Percentiles rank a stretch among this genome's conserved stretches.
phyloP scores from a whole-genome alignment of 148 eudicot genomes.

The Drosera capensis region DNA sequence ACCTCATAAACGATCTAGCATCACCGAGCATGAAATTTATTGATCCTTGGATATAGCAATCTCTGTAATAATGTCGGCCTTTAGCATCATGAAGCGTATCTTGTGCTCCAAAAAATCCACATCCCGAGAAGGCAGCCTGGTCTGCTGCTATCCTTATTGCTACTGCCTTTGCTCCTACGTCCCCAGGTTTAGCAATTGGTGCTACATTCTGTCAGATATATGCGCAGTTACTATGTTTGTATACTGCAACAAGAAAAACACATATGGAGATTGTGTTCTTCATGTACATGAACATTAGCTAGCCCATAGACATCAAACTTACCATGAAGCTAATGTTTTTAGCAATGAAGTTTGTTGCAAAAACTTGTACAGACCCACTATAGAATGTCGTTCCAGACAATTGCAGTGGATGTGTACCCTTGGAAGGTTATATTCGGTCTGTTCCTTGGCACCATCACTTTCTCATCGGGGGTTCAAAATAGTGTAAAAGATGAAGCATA shows the following conservation, averaged over 20 bases:
- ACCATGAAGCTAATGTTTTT: constrained; percentile 95
- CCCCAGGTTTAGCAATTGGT: constrained; percentile 76
- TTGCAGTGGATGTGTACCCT: constrained; percentile 67
- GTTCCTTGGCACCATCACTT: constrained; percentile 47
- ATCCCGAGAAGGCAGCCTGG: constrained; percentile 81
- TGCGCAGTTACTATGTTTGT: not conserved
- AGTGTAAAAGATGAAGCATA: not conserved
- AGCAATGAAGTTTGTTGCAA: constrained; percentile 64
- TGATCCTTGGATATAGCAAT: constrained; percentile 86
- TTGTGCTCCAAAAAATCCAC: constrained; percentile 93
- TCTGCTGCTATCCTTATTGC: constrained; percentile 74
- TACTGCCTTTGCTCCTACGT: constrained; percentile 79
- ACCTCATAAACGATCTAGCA: constrained; percentile 76
- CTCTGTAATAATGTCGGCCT: constrained; percentile 91
- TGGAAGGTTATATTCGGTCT: constrained; percentile 85
- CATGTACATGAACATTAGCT: not conserved
- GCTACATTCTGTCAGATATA: constrained; percentile 53
- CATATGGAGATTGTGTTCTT: not conserved
- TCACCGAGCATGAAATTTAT: constrained; percentile 85
- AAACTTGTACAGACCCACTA: constrained; percentile 82
- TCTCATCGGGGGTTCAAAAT: constrained; percentile 30
- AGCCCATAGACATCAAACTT: constrained; percentile 1
- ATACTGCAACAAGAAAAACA: not conserved
- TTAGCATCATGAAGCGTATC: constrained; percentile 87
- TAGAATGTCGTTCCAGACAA: constrained; percentile 84